Base-by-base conservation (phyloP, 2,329 filamentous ascomycete genomes). In the Colletotrichum costaricense region DNA sequence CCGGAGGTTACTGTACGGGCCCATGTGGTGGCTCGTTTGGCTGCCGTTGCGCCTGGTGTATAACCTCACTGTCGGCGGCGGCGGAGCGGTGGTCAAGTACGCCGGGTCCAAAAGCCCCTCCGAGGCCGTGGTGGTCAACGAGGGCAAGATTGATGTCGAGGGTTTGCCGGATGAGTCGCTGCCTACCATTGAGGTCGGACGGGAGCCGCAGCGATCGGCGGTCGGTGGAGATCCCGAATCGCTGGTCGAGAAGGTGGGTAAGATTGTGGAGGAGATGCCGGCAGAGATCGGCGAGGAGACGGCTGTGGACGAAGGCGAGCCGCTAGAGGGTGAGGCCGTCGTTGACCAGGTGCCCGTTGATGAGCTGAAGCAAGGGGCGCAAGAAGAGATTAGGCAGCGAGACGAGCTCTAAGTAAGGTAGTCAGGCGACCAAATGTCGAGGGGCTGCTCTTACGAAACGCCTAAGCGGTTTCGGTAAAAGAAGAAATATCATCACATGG, bases 1-100 rank as follows among this genome's bases (percentile, higher is more conserved):
- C 79, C 88, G 97, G 33, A 87, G 97, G 57, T 86, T 96, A 54
- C 80, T 99, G 8, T 99, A 97, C 84, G 96, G 97, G 0, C 97
- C 97, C 1, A 83, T 94, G 70, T 97, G 94, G 92, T 97, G 95
- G 94, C 86, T 98, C 26, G 83, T 98, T 28, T 96, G 94, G 90
- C 85, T 97, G 70, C 96, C 96, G 1, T 77, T 96, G n/a, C 91
- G 92, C 78, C 81, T 94, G 24, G 75, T 92, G 12, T 92, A 92
- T 78, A 91, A 89, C 33, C 81, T 90, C 65, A 81, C 89, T 16
- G 85, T 92, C 72, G 86, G 87, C 19, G 84, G 92, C 3, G 82
- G 93, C 26, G 86, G 86, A 38, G 86, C 84, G 1, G 82, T 92
- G 16, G 86, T 89, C 78, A 78, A 62, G 76, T 78, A 70, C 14